Conservation (phyloP, 108 stramenopile species). For the Skeletonema grethae region DNA sequence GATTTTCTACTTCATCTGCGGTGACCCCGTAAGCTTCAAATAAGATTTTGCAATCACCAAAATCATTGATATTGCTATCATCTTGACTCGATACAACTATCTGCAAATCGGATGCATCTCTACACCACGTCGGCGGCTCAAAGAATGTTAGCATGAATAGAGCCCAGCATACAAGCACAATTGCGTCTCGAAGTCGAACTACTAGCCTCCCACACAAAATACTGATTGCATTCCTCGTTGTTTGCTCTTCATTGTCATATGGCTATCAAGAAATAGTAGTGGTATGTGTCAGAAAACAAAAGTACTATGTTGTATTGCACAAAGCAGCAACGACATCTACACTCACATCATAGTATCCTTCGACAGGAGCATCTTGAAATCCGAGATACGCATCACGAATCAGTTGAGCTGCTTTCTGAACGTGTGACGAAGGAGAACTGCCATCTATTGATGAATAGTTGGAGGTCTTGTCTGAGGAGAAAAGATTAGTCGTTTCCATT, state of each 20-base stretch:
- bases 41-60: conserved; percentile 40
- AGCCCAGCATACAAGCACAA: conserved; percentile 36
- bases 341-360: conserved; percentile 52
- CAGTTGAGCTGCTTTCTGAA: conserved; percentile 65
- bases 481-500: background rate
- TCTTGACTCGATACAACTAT: conserved; percentile 11
- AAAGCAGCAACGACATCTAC: too few relatives aligned
- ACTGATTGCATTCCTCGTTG: conserved; percentile 18
- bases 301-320: too few relatives aligned
- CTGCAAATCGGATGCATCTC: conserved; percentile 25
- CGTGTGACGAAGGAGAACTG: conserved; percentile 4
- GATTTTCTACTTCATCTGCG: conserved; percentile 29
- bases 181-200: conserved; percentile 24
- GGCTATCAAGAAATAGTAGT: conserved; percentile 8
- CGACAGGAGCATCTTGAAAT: conserved; percentile 41
- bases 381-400: conserved; percentile 73
- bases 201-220: conserved; percentile 50
- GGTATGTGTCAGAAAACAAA: too few relatives aligned
- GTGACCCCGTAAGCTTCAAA: conserved; percentile 38
- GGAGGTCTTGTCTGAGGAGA: background rate
- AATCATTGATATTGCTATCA: conserved; percentile 15
- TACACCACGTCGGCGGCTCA: conserved; percentile 84
- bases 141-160: conserved; percentile 63
- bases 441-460: background rate
- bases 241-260: conserved; percentile 42